Evolutionary conservation across 345 rosid genomes (phyloP).

Genomic region (Gossypium raimondii): DNA sequence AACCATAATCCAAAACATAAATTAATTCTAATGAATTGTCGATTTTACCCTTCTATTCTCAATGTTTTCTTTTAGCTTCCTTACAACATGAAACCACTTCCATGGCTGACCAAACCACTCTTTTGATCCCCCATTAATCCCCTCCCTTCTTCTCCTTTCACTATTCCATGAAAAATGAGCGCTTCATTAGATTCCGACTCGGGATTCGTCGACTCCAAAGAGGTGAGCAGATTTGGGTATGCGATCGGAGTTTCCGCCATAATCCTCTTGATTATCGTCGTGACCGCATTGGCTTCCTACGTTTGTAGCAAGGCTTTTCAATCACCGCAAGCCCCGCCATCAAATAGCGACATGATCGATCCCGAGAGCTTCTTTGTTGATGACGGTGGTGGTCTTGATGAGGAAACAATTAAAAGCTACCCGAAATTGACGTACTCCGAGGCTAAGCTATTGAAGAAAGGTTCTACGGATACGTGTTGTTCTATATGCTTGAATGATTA

Average conservation of each 20-base stretch:
- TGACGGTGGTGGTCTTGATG: slow-evolving; percentile 59
- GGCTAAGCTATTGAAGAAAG: slow-evolving; percentile 34
- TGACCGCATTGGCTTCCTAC: slow-evolving; percentile 47
- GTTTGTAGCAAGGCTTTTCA: slow-evolving; percentile 31
- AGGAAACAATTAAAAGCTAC: slow-evolving; percentile 60
- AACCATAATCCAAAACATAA: neutral
- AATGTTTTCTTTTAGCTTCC: slow-evolving; percentile 40
- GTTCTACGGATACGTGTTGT: slow-evolving; percentile 57
- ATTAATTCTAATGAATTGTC: neutral
- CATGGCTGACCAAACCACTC: slow-evolving; percentile 31
- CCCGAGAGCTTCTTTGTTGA: slow-evolving; percentile 31
- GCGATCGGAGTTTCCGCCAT: slow-evolving; percentile 54
- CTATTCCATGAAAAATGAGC: slow-evolving; percentile 14
- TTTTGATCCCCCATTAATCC: neutral
- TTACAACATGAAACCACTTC: slow-evolving; percentile 12
- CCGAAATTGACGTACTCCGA: slow-evolving; percentile 73
- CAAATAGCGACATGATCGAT: slow-evolving; percentile 2
- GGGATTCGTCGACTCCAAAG: slow-evolving; percentile 24
- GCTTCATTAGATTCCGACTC: slow-evolving; percentile 1
- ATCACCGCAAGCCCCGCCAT: neutral
- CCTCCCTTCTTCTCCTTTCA: slow-evolving; percentile 8
- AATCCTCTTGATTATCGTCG: slow-evolving; percentile 45
- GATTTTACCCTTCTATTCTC: neutral
- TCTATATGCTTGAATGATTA: slow-evolving; percentile 85
- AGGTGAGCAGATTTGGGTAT: slow-evolving; percentile 43